These are phyloP conservation scores for Colletotrichum simmondsii DNA, from an alignment of 2,329 filamentous ascomycete species.

Conservation along the genomic window DNA sequence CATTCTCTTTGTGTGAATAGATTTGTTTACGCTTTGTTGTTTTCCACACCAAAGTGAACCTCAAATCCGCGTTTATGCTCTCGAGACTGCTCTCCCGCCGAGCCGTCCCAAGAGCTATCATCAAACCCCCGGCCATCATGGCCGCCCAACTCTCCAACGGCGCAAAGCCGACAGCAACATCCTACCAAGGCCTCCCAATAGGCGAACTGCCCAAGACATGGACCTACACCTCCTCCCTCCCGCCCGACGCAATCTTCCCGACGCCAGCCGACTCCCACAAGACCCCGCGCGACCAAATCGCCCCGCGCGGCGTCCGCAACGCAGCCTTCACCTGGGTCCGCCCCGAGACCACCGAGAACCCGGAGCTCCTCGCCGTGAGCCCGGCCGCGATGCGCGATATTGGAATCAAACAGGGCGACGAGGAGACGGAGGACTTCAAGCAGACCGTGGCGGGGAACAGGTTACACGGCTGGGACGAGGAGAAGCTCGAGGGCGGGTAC, in stretches of 20 bases:
- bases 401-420: conserved; percentile 77
- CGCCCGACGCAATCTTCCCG: conserved; percentile 80
- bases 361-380: conserved; percentile 86
- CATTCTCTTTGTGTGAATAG: not conserved
- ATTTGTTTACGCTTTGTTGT: not conserved
- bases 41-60: not conserved
- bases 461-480: conserved; percentile 81
- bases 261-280: conserved; percentile 85
- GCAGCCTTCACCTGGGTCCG: conserved; percentile 93
- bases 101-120: conserved; percentile 41
- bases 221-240: conserved; percentile 74
- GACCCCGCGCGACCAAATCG: conserved; percentile 80
- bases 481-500: conserved; percentile 77
- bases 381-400: conserved; percentile 82
- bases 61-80: conserved; percentile 42
- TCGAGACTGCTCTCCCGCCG: conserved; percentile 43
- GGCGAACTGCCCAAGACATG: conserved; percentile 72
- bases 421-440: conserved; percentile 78
- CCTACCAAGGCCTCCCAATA: conserved; percentile 49
- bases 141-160: conserved; percentile 46
- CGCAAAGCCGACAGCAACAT: not conserved
- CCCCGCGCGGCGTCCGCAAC: conserved; percentile 84
- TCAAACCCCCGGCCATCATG: conserved; percentile 41
- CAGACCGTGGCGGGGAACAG: conserved; percentile 84
- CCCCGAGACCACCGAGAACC: conserved; percentile 76